phyloP scores from a whole-genome alignment of 768 basidiomycete genomes.

The Panaeolus cyanescens region DNA sequence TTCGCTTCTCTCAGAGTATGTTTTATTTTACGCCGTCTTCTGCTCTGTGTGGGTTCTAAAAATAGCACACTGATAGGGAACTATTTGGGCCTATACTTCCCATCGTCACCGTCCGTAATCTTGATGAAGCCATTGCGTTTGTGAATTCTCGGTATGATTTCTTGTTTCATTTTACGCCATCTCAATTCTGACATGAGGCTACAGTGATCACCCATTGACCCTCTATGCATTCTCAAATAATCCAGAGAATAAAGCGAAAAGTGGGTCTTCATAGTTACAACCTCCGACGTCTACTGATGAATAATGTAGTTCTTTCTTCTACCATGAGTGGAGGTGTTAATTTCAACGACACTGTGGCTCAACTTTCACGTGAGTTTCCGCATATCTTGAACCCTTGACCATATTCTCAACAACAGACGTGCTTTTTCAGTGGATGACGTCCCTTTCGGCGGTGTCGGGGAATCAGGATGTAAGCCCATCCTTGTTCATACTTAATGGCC shows the following conservation, averaged over 20 bases:
- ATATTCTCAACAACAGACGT: background rate
- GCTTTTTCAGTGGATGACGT: constrained; percentile 24
- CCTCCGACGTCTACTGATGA: background rate
- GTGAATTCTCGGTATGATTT: constrained; percentile 49
- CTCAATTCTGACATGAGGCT: background rate
- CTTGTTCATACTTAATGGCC: constrained; percentile 2
- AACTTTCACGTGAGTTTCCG: constrained; percentile 43
- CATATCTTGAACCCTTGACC: background rate
- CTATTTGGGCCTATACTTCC: constrained; percentile 75
- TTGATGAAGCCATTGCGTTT: constrained; percentile 59
- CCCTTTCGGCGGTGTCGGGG: constrained; percentile 47
- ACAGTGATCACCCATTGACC: constrained; percentile 60
- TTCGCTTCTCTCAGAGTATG: constrained; percentile 60
- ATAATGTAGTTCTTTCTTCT: constrained; percentile 45
- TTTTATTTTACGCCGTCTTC: background rate
- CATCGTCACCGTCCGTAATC: constrained; percentile 55
- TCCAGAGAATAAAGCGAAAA: constrained; percentile 35
- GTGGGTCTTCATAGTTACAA: constrained; percentile 27
- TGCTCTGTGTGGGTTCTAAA: background rate
- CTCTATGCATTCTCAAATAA: constrained; percentile 66
- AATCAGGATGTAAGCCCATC: constrained; percentile 59
- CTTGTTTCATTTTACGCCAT: background rate
- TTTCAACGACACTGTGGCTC: constrained; percentile 64
- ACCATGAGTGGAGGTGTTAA: constrained; percentile 60
- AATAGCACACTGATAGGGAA: constrained; percentile 44